These are phyloP conservation scores for Linum usitatissimum DNA, from an alignment of 345 rosid species.

Conservation along the genomic window DNA sequence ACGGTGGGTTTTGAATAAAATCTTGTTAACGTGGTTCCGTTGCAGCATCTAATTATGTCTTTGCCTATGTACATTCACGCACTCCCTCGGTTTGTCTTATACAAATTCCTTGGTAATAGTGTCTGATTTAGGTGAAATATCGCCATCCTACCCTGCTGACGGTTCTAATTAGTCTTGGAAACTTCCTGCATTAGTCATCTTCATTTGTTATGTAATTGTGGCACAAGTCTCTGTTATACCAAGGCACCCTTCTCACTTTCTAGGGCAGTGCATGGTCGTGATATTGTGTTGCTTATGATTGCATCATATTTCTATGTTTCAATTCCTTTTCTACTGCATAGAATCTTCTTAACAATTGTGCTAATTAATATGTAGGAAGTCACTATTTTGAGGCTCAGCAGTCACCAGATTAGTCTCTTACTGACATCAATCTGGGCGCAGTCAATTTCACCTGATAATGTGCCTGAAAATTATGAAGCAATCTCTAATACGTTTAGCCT, in stretches of 20 bases:
- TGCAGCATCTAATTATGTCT: not conserved
- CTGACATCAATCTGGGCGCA: constrained; percentile 93
- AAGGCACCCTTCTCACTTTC: not conserved
- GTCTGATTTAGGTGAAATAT: not conserved
- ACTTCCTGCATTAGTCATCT: not conserved
- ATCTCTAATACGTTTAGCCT: constrained; percentile 89
- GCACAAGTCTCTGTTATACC: not conserved
- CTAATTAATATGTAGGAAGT: constrained; percentile 39
- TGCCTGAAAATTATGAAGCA: constrained; percentile 85
- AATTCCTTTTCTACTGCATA: not conserved
- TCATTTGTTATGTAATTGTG: not conserved
- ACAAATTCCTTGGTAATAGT: not conserved
- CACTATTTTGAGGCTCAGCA: constrained; percentile 67
- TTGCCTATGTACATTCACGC: not conserved
- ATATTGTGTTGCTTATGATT: not conserved
- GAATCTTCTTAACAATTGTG: not conserved
- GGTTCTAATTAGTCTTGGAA: not conserved
- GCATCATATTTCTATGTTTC: not conserved
- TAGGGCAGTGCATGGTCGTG: not conserved
- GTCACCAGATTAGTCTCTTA: constrained; percentile 83
- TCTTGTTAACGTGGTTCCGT: not conserved
- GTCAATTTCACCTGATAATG: constrained; percentile 76
- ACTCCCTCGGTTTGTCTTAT: not conserved
- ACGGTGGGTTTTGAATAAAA: constrained; percentile 29
- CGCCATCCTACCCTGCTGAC: not conserved